Conservation (phyloP, 345 rosid species). For the Sonneratia alba region DNA sequence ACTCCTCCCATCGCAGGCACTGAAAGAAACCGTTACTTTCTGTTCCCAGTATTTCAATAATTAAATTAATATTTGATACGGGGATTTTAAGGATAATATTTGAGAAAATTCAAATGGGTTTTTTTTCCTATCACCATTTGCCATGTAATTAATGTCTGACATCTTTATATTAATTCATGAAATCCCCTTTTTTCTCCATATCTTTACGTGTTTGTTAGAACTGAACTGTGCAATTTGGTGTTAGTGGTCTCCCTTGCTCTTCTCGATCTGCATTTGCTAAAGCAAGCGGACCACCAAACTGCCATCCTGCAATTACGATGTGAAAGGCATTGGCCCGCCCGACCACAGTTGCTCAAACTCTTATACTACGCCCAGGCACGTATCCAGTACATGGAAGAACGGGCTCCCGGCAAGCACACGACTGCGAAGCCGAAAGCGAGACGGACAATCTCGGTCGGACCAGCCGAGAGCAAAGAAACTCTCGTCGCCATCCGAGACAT, state of each 20-base stretch:
- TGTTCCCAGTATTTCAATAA: neutral
- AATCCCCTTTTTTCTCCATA: neutral
- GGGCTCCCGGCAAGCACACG: too few species aligned
- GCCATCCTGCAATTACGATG: neutral
- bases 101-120: neutral
- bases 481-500: too few species aligned
- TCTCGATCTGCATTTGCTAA: neutral
- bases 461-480: too few species aligned
- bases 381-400: too few species aligned
- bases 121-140: neutral
- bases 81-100: neutral
- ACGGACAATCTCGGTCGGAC: too few species aligned
- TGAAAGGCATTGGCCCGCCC: neutral
- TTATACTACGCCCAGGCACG: neutral
- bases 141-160: neutral
- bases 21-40: constrained; percentile 23
- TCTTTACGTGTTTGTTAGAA: neutral
- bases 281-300: neutral
- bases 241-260: neutral
- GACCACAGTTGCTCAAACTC: neutral
- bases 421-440: too few species aligned
- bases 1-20: neutral
- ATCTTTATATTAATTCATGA: neutral
- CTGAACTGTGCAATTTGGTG: constrained; percentile 1
- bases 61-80: neutral